These are phyloP conservation scores for Mucor piriformis DNA, from an alignment of 371 early-diverging fungal species.

Conservation along the genomic window DNA sequence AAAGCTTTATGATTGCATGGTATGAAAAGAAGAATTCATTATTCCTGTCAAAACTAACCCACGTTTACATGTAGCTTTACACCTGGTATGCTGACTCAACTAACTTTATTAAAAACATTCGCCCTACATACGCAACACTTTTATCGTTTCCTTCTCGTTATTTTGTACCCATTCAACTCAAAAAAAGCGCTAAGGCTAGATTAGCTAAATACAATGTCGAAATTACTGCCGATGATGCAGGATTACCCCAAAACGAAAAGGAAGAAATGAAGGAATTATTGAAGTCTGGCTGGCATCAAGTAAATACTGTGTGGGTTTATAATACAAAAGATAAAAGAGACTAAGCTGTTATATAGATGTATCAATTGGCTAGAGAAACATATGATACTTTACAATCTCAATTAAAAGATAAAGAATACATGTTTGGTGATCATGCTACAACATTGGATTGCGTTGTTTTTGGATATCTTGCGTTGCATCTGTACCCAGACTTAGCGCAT, in stretches of 20 bases:
- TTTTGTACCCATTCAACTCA: slow-evolving; percentile 63
- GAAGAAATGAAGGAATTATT: slow-evolving; percentile 53
- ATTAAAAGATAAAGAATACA: slow-evolving; percentile 63
- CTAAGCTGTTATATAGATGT: slow-evolving; percentile 43
- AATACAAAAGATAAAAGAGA: too few species aligned
- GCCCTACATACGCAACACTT: slow-evolving; percentile 66
- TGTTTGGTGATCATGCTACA: slow-evolving; percentile 68
- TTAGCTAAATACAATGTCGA: slow-evolving; percentile 54
- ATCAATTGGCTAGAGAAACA: slow-evolving; percentile 56
- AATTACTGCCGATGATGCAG: slow-evolving; percentile 42
- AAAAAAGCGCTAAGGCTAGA: slow-evolving; percentile 56
- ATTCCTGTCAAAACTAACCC: too few species aligned
- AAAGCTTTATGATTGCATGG: slow-evolving; percentile 59
- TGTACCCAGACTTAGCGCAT: slow-evolving; percentile 68
- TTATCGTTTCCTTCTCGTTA: slow-evolving; percentile 68
- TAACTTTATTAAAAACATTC: slow-evolving; percentile 66
- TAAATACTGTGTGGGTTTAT: slow-evolving; percentile 22
- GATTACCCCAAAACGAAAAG: slow-evolving; percentile 45
- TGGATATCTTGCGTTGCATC: slow-evolving; percentile 68
- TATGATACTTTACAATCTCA: slow-evolving; percentile 58
- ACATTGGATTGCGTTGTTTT: slow-evolving; percentile 72
- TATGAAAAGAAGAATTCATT: slow-evolving; percentile 28
- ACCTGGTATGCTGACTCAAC: slow-evolving; percentile 74
- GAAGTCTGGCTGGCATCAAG: slow-evolving; percentile 52
- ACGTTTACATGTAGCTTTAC: too few species aligned